These are phyloP conservation scores for Mycena sp. DNA, from an alignment of 1,284 basidiomycete species.

Conservation along the genomic window DNA sequence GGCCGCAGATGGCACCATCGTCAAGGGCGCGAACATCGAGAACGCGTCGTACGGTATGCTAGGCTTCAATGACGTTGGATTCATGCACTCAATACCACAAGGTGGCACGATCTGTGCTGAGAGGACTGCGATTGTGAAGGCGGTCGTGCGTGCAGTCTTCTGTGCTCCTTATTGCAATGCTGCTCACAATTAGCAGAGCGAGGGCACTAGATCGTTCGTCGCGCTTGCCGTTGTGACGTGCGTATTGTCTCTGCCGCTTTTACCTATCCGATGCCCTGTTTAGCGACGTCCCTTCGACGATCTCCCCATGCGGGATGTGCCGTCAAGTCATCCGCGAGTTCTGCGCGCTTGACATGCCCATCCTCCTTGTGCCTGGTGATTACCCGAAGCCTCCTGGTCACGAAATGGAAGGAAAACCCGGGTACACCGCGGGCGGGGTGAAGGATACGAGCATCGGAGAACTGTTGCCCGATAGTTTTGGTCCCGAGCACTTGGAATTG, in stretches of 20 bases:
- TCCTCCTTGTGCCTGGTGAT: slow-evolving; percentile 79
- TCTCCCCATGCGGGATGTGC: slow-evolving; percentile 92
- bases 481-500: slow-evolving; percentile 29
- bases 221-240: slow-evolving; percentile 83
- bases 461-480: slow-evolving; percentile 71
- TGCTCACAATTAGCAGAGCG: slow-evolving; percentile 65
- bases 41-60: slow-evolving; percentile 86
- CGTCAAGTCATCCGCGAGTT: slow-evolving; percentile 94
- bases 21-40: slow-evolving; percentile 90
- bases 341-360: slow-evolving; percentile 77
- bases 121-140: slow-evolving; percentile 88
- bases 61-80: slow-evolving; percentile 11
- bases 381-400: slow-evolving; percentile 48
- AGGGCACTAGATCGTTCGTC: slow-evolving; percentile 71
- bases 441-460: slow-evolving; percentile 76
- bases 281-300: slow-evolving; percentile 44
- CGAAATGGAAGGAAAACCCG: slow-evolving; percentile 19
- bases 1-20: slow-evolving; percentile 49
- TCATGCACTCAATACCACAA: slow-evolving; percentile 37
- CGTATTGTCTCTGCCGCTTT: slow-evolving; percentile 29
- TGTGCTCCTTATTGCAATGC: background rate
- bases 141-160: slow-evolving; percentile 65
- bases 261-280: background rate
- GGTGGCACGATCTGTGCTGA: slow-evolving; percentile 89
- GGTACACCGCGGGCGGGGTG: slow-evolving; percentile 50